phyloP scores from a whole-genome alignment of 2,329 filamentous ascomycete genomes.

The Claviceps paspali region DNA sequence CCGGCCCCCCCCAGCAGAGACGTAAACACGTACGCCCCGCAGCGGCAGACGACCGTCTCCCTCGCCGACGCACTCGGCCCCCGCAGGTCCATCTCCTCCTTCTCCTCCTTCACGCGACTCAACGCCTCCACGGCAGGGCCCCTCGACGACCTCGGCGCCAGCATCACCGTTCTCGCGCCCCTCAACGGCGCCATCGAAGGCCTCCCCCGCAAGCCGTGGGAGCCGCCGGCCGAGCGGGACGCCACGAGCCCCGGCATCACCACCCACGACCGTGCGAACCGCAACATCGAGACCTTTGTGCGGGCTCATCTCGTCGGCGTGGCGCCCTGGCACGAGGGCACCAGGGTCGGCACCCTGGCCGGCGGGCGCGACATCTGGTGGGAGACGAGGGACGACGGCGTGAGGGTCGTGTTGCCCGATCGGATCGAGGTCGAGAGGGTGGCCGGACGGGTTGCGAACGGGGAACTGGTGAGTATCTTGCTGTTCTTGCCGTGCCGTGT shows the following conservation, averaged over 20 bases:
- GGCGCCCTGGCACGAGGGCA: constrained; percentile 58
- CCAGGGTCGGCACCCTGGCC: constrained; percentile 48
- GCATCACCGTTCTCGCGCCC: constrained; percentile 78
- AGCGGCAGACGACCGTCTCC: constrained; percentile 35
- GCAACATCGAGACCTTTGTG: constrained; percentile 67
- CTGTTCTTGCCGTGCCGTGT: too few relatives aligned
- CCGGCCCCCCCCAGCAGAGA: constrained; percentile 11
- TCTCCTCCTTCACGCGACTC: constrained; percentile 66
- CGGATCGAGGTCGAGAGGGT: constrained; percentile 62
- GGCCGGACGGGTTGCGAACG: constrained; percentile 66
- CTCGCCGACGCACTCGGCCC: constrained; percentile 75
- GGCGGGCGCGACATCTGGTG: constrained; percentile 62
- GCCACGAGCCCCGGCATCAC: too few relatives aligned
- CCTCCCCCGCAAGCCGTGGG: constrained; percentile 78
- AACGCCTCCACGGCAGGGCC: constrained; percentile 53
- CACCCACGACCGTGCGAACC: constrained; percentile 59
- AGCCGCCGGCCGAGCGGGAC: constrained; percentile 60
- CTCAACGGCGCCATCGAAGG: constrained; percentile 66
- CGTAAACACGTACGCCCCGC: constrained; percentile 1
- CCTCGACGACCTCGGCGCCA: constrained; percentile 48
- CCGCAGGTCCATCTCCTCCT: constrained; percentile 66
- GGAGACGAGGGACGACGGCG: constrained; percentile 55
- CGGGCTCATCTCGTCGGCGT: constrained; percentile 66
- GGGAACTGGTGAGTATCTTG: constrained; percentile 48
- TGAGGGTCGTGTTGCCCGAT: constrained; percentile 61